Base-by-base conservation (phyloP, 495 filamentous ascomycete genomes). In the Letharia lupina region DNA sequence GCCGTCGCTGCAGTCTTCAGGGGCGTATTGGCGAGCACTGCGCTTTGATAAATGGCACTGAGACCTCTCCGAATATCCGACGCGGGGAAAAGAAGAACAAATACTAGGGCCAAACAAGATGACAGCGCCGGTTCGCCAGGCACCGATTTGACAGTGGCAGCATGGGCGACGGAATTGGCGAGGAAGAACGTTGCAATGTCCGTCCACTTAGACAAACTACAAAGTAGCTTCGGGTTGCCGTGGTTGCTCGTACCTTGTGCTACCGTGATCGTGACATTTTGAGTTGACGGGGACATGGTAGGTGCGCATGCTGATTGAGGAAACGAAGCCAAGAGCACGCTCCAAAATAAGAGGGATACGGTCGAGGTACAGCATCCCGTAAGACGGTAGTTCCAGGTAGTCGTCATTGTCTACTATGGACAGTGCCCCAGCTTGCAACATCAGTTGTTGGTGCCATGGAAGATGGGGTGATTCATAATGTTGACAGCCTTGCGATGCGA, bases 131-230 rank as follows among this genome's bases (percentile, higher is more conserved):
- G 59, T 54, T 79, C 74, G 13, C 77, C 79, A 10, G 79, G 77
- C 18, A 70, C 69, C 20, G 77, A 72, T 59, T 79, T 78, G 45
- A 80, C 73, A 2, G 79, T 81, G 13, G 77, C 78, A 42, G 76
- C 76, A 65, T 80, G 79, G 20, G 79, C 71, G 2, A 79, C 57
- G 61, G 78, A 81, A 63, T 81, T 81, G 16, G 73, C 74, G 6
- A 62, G 8, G 13, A 62, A 20, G 60, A 62, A 62, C 2, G 10
- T 13, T 75, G 44, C 61, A 75, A 78, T 35, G 23, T 48, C 28
- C 9, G 42, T 47, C 60, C 42, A 62, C 28, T 12, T n/a, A 18
- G 42, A 35, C 9, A 23, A 41, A 35, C 28, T 37, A 62, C 60
- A 62, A 3, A 62, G 23, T 3, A 48, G 37, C 37, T 39, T 39